Evolutionary conservation across 345 rosid genomes (phyloP).

Genomic region (Eucalyptus dawsonii): DNA sequence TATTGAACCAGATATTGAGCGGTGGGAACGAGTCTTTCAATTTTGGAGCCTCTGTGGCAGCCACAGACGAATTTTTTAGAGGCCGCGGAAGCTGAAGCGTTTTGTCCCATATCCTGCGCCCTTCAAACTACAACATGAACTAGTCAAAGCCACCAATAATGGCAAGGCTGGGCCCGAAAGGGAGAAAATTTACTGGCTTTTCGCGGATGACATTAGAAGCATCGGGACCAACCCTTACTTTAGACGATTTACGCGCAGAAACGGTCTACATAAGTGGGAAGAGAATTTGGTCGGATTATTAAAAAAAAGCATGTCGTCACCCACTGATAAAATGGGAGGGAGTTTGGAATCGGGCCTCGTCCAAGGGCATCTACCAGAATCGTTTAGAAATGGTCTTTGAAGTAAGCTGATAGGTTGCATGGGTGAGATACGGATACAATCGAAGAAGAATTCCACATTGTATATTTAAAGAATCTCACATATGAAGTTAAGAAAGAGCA

Average conservation of each 20-base stretch:
- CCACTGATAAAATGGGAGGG: not conserved
- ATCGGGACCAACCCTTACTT: not conserved
- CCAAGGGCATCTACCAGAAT: not conserved
- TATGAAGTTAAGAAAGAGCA: not conserved
- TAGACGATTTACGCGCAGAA: not conserved
- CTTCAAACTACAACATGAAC: not conserved
- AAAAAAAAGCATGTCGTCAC: not conserved
- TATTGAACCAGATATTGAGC: not conserved
- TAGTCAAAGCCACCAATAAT: not conserved
- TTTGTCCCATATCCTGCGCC: not conserved
- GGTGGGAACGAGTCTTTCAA: not conserved
- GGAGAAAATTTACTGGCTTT: not conserved
- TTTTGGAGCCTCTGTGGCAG: not conserved
- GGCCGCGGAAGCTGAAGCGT: not conserved
- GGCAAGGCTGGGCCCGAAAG: not conserved
- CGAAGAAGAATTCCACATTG: not conserved
- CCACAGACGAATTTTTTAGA: not conserved
- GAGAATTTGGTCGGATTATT: not conserved
- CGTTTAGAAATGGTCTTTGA: not conserved
- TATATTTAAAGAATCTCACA: not conserved
- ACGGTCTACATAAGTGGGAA: not conserved
- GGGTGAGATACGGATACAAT: not conserved
- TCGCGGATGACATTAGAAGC: not conserved
- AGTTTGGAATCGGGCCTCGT: not conserved
- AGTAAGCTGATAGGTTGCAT: not conserved